These are phyloP conservation scores for Mycosphaerella sp. DNA, from an alignment of 2,329 filamentous ascomycete species.

Conservation along the genomic window DNA sequence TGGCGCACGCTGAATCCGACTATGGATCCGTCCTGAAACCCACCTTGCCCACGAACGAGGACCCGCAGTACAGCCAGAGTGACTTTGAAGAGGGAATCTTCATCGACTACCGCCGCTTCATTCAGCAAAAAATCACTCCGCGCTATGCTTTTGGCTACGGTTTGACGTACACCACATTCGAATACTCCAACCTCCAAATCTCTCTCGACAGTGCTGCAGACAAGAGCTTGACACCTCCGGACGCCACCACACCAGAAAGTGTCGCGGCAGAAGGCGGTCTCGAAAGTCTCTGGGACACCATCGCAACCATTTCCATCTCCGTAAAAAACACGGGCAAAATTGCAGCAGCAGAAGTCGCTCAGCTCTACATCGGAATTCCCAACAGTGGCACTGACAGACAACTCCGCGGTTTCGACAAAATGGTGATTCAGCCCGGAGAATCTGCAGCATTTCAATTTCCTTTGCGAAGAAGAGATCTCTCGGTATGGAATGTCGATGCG, in stretches of 20 bases:
- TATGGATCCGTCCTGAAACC: constrained; percentile 25
- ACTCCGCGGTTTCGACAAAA: constrained; percentile 39
- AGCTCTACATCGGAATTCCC: constrained; percentile 43
- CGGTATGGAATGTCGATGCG: constrained; percentile 17
- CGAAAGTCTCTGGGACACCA: constrained; percentile 53
- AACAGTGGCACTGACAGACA: constrained; percentile 23
- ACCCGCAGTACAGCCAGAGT: constrained; percentile 22
- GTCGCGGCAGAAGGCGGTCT: constrained; percentile 18
- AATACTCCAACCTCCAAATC: constrained; percentile 30
- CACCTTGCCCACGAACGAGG: constrained; percentile 9
- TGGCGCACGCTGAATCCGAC: constrained; percentile 28
- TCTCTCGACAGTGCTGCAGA: neutral
- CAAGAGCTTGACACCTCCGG: constrained; percentile 15
- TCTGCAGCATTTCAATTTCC: constrained; percentile 14
- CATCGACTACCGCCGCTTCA: constrained; percentile 42
- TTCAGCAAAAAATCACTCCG: constrained; percentile 36
- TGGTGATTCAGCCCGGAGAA: constrained; percentile 22
- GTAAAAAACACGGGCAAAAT: constrained; percentile 58
- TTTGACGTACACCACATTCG: constrained; percentile 41
- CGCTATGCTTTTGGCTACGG: constrained; percentile 43
- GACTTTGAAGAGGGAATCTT: constrained; percentile 37
- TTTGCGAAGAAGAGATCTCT: constrained; percentile 21
- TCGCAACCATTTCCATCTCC: constrained; percentile 51
- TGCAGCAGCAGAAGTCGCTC: constrained; percentile 49
- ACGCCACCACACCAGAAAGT: constrained; percentile 4